A percentile compares a stretch with the other conserved stretches of the same genome.
Conservation (phyloP, 2,329 filamentous ascomycete genomes). For the Endoconidiophora laricicola region DNA sequence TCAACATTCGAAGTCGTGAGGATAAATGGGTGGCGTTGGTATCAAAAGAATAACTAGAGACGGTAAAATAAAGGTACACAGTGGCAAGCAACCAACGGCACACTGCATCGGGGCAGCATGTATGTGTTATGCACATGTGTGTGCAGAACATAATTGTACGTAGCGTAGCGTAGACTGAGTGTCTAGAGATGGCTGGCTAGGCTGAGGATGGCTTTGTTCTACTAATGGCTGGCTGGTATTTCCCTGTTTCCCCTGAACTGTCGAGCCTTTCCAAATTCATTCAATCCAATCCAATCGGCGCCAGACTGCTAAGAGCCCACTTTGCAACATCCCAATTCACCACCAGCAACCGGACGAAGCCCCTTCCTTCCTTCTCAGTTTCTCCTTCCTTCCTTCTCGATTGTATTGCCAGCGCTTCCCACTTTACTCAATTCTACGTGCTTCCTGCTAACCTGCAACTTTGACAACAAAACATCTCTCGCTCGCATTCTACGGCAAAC, state of each 20-base stretch:
- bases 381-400: conserved; percentile 2
- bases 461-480: conserved; percentile 9
- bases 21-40: no score
- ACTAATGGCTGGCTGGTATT: neutral
- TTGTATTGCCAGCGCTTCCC: neutral
- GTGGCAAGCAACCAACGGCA: no score
- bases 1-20: no score
- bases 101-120: no score
- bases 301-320: conserved; percentile 1
- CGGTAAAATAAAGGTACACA: no score
- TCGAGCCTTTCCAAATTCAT: conserved; percentile 1
- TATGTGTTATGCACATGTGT: no score
- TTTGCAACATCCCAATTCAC: conserved; percentile 2
- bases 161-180: no score
- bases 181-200: no score
- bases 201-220: no score
- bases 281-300: neutral
- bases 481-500: conserved; percentile 1
- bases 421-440: neutral
- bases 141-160: no score
- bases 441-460: conserved; percentile 1
- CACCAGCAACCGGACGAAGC: no score
- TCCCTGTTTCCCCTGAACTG: conserved; percentile 4
- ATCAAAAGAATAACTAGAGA: no score
- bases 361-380: conserved; percentile 1